These are phyloP conservation scores for Nakazawaea holstii DNA, from an alignment of 805 yeast species.

Conservation along the genomic window DNA sequence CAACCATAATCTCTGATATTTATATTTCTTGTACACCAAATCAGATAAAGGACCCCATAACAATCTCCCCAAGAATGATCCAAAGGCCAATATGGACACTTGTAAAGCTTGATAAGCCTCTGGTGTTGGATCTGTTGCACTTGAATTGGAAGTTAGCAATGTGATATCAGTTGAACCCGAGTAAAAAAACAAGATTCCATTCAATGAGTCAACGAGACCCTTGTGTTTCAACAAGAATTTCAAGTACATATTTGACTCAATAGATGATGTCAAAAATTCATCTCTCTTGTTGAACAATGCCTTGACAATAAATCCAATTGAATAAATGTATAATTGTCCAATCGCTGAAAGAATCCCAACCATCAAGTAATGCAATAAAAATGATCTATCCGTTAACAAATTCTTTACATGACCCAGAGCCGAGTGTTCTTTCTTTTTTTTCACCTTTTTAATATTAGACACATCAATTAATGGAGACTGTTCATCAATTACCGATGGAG, in stretches of 20 bases:
- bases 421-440: slow-evolving; percentile 11
- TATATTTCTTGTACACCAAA: slow-evolving; percentile 41
- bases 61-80: slow-evolving; percentile 62
- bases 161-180: not conserved
- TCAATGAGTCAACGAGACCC: slow-evolving; percentile 5
- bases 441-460: not conserved
- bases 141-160: not conserved
- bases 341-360: slow-evolving; percentile 55
- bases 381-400: slow-evolving; percentile 28
- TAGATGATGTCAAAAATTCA: not conserved
- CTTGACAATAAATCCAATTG: slow-evolving; percentile 68
- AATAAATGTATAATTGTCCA: slow-evolving; percentile 68
- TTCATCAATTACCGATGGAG: not conserved
- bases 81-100: slow-evolving; percentile 60
- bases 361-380: slow-evolving; percentile 47
- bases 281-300: slow-evolving; percentile 28
- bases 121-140: slow-evolving; percentile 25
- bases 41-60: slow-evolving; percentile 65
- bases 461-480: slow-evolving; percentile 5
- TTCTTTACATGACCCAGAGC: slow-evolving; percentile 19
- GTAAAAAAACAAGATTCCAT: not conserved
- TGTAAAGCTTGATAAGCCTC: slow-evolving; percentile 61
- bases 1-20: slow-evolving; percentile 64
- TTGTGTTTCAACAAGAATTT: slow-evolving; percentile 13
- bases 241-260: not conserved